Evolutionary conservation across 139 green algal genomes (phyloP).

Genomic region (Axilococcus clingmanii): DNA sequence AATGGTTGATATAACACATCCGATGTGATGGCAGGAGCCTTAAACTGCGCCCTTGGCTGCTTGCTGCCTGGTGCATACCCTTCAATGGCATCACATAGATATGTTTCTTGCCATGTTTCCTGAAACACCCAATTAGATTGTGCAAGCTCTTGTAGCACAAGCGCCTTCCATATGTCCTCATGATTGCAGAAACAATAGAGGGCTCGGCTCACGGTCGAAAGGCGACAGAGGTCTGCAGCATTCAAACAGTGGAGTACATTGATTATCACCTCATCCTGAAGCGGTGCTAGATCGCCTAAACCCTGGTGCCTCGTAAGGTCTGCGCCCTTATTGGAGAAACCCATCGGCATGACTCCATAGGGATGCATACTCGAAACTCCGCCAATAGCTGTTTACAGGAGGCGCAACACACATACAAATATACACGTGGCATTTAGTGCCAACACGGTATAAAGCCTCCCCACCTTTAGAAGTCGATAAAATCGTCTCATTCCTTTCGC

Average conservation of each 20-base stretch:
- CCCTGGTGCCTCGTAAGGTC: conserved; percentile 34
- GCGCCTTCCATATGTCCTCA: conserved; percentile 81
- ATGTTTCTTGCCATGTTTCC: conserved; percentile 49
- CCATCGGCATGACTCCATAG: conserved; percentile 1
- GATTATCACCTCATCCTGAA: conserved; percentile 73
- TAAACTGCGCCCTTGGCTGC: conserved; percentile 15
- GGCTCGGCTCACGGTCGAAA: conserved; percentile 36
- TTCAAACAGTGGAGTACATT: conserved; percentile 42
- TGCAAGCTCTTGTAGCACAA: conserved; percentile 59
- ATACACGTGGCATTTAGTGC: too few relatives aligned
- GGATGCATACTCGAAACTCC: too few relatives aligned
- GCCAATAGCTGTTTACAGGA: too few relatives aligned
- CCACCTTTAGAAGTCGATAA: too few relatives aligned
- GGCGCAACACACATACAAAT: too few relatives aligned
- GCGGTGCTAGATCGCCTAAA: conserved; percentile 54
- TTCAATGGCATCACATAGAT: conserved; percentile 8
- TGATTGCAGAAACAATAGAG: conserved; percentile 72
- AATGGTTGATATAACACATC: conserved; percentile 87
- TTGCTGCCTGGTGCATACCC: not conserved
- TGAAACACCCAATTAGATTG: conserved; percentile 18
- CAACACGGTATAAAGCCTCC: too few relatives aligned
- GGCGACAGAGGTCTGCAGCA: conserved; percentile 29
- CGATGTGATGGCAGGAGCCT: conserved; percentile 34
- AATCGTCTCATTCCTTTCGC: too few relatives aligned
- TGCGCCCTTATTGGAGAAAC: too few relatives aligned